Base-by-base conservation (phyloP, 2,329 filamentous ascomycete genomes). In the Claviceps arundinis region DNA sequence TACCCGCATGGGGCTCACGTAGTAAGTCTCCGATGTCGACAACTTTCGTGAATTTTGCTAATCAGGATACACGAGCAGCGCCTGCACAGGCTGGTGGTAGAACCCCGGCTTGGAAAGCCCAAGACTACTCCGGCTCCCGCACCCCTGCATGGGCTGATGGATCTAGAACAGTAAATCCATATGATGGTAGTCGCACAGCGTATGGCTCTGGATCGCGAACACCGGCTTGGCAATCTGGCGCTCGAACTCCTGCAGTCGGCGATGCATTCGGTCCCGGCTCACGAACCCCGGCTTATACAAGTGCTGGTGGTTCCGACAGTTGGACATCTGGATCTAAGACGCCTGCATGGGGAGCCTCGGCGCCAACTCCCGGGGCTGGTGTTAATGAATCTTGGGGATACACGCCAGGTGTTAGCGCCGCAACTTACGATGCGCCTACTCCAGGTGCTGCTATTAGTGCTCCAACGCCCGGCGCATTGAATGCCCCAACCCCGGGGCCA, bases 161-260 rank as follows among this genome's bases (percentile, higher is more conserved):
- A 6, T 84, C 80, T 3, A 74, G 81, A 46, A 84, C 81, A 13
- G 78, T 80, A 56, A 84, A 84, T 62, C 83, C 84, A 1, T 87
- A 87, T 60, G 84, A 85, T 58, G 85, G 85, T 55, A 84, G 71
- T 64, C 82, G 83, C 46, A 90, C 88, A 16, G 81, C 87, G 1
- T 94, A 95, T 60, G 89, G 89, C 17, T 76, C 77, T 22, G 82
- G 83, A 34, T 77, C 77, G 47, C 80, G 86, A 50, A 89, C 85
- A 1, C 85, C 85, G 7, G 85, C 84, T 5, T 90, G 86, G 86
- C 83, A 84, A 54, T 85, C 88, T 2, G 86, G 85, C 50, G 81
- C 84, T 51, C 84, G 85, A 65, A 91, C 86, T 1, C 73, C 87
- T 51, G 80, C 80, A 1, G 61, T 60, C 19, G 72, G 75, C 14